Evolutionary conservation across 805 yeast genomes (phyloP).

Genomic region (Lipomyces yamadae): DNA sequence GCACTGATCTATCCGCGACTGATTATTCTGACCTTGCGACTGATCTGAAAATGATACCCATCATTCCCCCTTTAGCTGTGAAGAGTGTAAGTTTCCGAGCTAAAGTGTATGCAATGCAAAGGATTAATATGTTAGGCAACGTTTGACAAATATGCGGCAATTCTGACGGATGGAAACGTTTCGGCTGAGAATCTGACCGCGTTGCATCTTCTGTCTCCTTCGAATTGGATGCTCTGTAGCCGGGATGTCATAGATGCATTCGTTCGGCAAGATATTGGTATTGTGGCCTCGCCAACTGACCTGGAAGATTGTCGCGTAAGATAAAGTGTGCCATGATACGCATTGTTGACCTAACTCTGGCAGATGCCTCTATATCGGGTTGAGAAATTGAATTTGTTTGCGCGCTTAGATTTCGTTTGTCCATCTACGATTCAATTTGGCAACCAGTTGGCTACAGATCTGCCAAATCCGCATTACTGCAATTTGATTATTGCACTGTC

Average conservation of each 20-base stretch:
- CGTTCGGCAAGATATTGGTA: conserved; percentile 5
- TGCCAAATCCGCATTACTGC: conserved; percentile 5
- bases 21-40: not conserved
- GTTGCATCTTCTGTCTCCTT: not conserved
- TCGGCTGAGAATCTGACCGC: not conserved
- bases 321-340: not conserved
- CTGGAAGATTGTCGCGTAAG: not conserved
- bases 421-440: not conserved
- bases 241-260: not conserved
- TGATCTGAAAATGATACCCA: conserved; percentile 2
- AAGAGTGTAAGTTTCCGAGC: conserved; percentile 1
- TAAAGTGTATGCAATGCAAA: not conserved
- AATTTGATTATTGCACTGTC: not conserved
- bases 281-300: not conserved
- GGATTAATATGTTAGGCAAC: not conserved
- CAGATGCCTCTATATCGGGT: not conserved
- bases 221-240: conserved; percentile 10
- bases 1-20: not conserved
- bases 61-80: conserved; percentile 4
- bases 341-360: not conserved
- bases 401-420: conserved; percentile 2
- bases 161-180: conserved; percentile 8
- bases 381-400: not conserved
- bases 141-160: conserved; percentile 1
- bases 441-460: not conserved